These are phyloP conservation scores for Babesia divergens DNA, from an alignment of 169 alveolate genomes.

Conservation along the genomic window DNA sequence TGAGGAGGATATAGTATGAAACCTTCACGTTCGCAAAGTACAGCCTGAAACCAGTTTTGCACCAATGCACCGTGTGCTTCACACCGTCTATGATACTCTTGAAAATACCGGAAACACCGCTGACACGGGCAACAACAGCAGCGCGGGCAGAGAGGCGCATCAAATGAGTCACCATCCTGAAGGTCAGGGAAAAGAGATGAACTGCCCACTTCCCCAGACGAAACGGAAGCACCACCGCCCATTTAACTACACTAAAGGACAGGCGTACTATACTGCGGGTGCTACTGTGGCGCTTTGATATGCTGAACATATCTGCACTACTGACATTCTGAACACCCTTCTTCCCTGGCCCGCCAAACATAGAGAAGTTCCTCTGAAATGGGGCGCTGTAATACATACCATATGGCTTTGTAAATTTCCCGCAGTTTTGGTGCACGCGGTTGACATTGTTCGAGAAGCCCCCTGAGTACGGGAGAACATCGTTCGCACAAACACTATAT, in stretches of 20 bases:
- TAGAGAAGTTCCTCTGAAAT: too few relatives aligned
- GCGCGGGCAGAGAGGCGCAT: constrained; percentile 48
- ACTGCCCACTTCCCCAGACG: constrained; percentile 40
- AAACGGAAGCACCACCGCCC: constrained; percentile 51
- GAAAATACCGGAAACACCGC: constrained; percentile 59
- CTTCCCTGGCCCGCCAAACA: too few relatives aligned
- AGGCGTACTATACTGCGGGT: constrained; percentile 4
- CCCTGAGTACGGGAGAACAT: too few relatives aligned
- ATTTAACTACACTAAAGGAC: constrained; percentile 15
- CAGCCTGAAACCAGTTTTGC: constrained; percentile 73
- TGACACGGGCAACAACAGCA: constrained; percentile 36
- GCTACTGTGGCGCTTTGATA: too few relatives aligned
- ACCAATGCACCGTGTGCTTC: constrained; percentile 75
- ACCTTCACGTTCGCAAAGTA: constrained; percentile 75
- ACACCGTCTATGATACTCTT: constrained; percentile 56
- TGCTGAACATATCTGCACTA: too few relatives aligned
- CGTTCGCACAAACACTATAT: too few relatives aligned
- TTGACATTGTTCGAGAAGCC: too few relatives aligned
- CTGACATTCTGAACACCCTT: too few relatives aligned
- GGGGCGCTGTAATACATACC: too few relatives aligned
- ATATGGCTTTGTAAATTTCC: too few relatives aligned
- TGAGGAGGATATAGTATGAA: constrained; percentile 70
- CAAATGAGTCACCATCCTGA: constrained; percentile 30
- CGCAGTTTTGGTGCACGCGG: too few relatives aligned
- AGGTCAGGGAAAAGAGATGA: constrained; percentile 7